Conservation (phyloP, 2,329 filamentous ascomycete species). For the Sporothrix variecibatus region DNA sequence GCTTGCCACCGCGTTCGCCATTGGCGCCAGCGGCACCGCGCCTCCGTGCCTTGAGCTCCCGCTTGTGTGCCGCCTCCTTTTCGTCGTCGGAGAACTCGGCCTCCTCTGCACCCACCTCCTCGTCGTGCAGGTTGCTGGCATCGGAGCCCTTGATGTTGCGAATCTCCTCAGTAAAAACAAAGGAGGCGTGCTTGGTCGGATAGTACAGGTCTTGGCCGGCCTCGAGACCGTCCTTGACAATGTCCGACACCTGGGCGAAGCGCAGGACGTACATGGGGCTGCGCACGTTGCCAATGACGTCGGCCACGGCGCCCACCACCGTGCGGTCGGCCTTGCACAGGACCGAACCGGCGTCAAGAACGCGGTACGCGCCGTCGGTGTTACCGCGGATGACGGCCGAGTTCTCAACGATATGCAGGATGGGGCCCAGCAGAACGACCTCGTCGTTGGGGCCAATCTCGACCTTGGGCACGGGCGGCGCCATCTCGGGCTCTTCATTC, state of each 20-base stretch:
- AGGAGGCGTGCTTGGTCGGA: slow-evolving; percentile 73
- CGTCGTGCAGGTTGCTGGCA: slow-evolving; percentile 91
- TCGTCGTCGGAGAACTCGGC: slow-evolving; percentile 97
- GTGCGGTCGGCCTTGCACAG: slow-evolving; percentile 75
- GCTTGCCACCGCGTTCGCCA: slow-evolving; percentile 29
- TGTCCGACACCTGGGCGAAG: slow-evolving; percentile 63
- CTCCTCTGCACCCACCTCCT: slow-evolving; percentile 83
- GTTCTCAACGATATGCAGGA: slow-evolving; percentile 78
- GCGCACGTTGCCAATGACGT: slow-evolving; percentile 82
- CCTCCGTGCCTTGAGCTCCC: slow-evolving; percentile 67
- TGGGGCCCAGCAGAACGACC: slow-evolving; percentile 71
- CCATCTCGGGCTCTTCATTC: slow-evolving; percentile 71
- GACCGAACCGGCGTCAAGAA: slow-evolving; percentile 81
- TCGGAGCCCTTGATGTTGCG: slow-evolving; percentile 84
- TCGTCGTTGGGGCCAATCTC: slow-evolving; percentile 75
- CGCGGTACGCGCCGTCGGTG: slow-evolving; percentile 77
- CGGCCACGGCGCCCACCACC: slow-evolving; percentile 79
- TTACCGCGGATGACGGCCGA: slow-evolving; percentile 77
- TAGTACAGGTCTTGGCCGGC: slow-evolving; percentile 76
- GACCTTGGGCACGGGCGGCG: slow-evolving; percentile 73
- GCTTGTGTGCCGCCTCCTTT: slow-evolving; percentile 81
- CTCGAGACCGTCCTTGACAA: slow-evolving; percentile 66
- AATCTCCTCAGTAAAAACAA: slow-evolving; percentile 83
- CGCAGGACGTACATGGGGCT: slow-evolving; percentile 83
- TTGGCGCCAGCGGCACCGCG: slow-evolving; percentile 44